Conservation (phyloP, 1,284 basidiomycete genomes). For the Trichosporon coremiiforme region DNA sequence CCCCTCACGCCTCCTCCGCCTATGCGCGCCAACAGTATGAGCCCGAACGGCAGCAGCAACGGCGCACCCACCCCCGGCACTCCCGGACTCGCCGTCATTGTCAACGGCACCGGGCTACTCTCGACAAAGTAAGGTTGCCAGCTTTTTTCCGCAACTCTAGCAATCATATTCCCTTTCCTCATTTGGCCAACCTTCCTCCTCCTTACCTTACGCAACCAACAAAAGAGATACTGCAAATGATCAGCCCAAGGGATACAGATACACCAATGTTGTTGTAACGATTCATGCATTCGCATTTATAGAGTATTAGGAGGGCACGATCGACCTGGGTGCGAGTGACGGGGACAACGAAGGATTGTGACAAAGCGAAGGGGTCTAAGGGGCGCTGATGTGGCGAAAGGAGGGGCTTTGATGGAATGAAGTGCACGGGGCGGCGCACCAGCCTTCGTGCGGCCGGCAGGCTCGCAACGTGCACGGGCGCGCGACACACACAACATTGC, state of each 20-base stretch:
- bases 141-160: background rate
- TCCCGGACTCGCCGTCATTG: background rate
- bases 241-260: background rate
- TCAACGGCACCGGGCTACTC: background rate
- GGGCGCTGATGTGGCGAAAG: background rate
- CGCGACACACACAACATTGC: constrained; percentile 6
- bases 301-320: background rate
- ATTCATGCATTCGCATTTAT: constrained; percentile 17
- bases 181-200: background rate
- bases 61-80: background rate
- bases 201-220: background rate
- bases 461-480: background rate
- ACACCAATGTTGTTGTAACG: constrained; percentile 17
- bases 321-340: too few species aligned
- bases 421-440: background rate
- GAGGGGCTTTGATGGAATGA: background rate
- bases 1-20: constrained; percentile 11
- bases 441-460: background rate
- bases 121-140: background rate
- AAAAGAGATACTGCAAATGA: background rate
- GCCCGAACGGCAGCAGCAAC: constrained; percentile 10
- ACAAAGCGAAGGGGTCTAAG: background rate
- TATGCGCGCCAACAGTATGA: constrained; percentile 11
- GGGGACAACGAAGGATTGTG: background rate
- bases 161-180: background rate